Conservation (phyloP, 768 basidiomycete species). For the Melanogaster broomeanus region DNA sequence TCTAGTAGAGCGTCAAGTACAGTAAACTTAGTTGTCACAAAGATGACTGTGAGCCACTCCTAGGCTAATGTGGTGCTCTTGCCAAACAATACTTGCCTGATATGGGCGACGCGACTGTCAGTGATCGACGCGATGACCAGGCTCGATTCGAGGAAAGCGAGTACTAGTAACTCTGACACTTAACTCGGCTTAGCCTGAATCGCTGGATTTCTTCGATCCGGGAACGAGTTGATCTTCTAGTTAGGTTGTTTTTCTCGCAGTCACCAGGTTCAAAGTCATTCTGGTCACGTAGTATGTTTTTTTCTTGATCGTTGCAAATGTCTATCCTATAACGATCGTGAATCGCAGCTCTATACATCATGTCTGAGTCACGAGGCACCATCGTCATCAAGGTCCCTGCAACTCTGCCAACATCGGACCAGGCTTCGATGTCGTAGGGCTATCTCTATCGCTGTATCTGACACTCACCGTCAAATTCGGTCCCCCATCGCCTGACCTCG, state of each 20-base stretch:
- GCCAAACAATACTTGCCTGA: constrained; percentile 12
- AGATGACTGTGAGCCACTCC: too few species aligned
- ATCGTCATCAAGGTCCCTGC: constrained; percentile 88
- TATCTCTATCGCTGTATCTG: constrained; percentile 87
- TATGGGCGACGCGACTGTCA: constrained; percentile 7
- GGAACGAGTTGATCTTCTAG: too few species aligned
- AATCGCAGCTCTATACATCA: constrained; percentile 13
- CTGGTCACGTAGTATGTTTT: constrained; percentile 9
- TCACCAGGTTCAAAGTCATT: background rate
- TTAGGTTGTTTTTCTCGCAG: background rate
- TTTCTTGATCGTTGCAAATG: background rate
- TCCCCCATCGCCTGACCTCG: constrained; percentile 44
- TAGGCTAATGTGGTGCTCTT: background rate
- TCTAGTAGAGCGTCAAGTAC: too few species aligned
- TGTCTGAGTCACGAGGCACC: constrained; percentile 21
- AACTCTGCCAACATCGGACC: constrained; percentile 99
- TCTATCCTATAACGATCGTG: background rate
- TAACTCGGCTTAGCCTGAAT: too few species aligned
- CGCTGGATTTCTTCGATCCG: background rate
- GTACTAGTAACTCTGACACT: too few species aligned
- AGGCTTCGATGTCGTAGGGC: constrained; percentile 98
- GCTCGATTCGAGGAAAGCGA: background rate
- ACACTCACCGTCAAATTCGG: constrained; percentile 64
- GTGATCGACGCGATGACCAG: constrained; percentile 11
- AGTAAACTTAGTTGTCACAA: too few species aligned